Evolutionary conservation across 2,329 filamentous ascomycete genomes (phyloP).

Genomic region (Fusarium odoratissimum): DNA sequence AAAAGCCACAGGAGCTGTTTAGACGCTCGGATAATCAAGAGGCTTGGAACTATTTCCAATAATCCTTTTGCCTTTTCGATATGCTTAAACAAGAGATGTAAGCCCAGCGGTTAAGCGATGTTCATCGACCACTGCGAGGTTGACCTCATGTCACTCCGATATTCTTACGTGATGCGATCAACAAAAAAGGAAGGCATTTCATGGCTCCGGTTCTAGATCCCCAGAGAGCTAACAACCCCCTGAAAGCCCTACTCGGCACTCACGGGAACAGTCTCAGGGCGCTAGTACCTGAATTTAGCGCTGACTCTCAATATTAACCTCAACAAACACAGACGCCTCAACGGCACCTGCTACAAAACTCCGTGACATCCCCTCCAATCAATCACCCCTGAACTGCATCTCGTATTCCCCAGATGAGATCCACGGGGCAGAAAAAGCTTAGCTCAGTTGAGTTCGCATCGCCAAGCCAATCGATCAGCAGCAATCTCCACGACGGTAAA

Average conservation of each 20-base stretch:
- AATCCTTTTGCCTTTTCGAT: neutral
- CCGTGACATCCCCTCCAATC: neutral
- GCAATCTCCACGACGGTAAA: neutral
- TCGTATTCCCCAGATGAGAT: conserved; percentile 6
- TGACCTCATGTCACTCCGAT: neutral
- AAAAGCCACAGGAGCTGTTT: neutral
- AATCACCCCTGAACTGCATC: neutral
- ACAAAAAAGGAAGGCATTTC: neutral
- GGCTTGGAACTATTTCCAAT: neutral
- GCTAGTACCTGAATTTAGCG: conserved; percentile 5
- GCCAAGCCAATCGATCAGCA: conserved; percentile 11
- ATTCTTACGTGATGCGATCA: neutral
- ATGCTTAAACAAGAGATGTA: neutral
- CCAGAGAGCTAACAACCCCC: neutral
- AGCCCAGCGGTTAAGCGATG: neutral
- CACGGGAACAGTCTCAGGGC: neutral
- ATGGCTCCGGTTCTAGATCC: neutral
- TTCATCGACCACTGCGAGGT: neutral
- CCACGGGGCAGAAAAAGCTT: neutral
- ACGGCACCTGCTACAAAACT: neutral
- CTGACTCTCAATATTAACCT: neutral
- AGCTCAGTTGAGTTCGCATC: neutral
- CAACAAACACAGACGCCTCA: neutral
- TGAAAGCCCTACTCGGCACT: neutral
- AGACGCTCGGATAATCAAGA: neutral